Evolutionary conservation across 352 stramenopile genomes (phyloP).

Genomic region (Phytophthora fragariaefolia): DNA sequence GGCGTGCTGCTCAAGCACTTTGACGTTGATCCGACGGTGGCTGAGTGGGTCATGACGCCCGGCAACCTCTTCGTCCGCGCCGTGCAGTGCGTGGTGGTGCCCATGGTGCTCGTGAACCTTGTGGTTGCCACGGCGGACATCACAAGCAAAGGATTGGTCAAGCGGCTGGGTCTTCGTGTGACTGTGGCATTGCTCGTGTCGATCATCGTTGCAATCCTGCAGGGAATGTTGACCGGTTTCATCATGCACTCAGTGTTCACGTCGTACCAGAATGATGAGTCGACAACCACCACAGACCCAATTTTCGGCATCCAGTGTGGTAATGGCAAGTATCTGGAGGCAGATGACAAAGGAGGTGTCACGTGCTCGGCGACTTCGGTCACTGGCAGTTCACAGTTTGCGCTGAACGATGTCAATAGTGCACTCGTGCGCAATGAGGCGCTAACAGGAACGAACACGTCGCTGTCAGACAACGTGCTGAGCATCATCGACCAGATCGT

Average conservation of each 20-base stretch:
- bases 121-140: constrained; percentile 74
- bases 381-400: constrained; percentile 54
- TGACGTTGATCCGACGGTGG: constrained; percentile 46
- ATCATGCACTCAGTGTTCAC: constrained; percentile 53
- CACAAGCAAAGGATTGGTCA: constrained; percentile 54
- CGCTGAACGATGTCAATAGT: constrained; percentile 63
- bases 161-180: constrained; percentile 54
- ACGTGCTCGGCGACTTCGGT: constrained; percentile 57
- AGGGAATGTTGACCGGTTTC: constrained; percentile 68
- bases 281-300: constrained; percentile 39
- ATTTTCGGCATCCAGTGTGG: constrained; percentile 80
- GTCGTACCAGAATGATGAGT: constrained; percentile 32
- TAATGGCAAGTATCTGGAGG: constrained; percentile 73
- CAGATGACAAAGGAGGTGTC: constrained; percentile 53
- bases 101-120: constrained; percentile 83
- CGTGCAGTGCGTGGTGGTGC: constrained; percentile 80
- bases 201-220: constrained; percentile 50
- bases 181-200: constrained; percentile 51
- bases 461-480: constrained; percentile 72
- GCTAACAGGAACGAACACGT: constrained; percentile 45
- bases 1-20: constrained; percentile 65
- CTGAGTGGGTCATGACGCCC: constrained; percentile 72
- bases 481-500: constrained; percentile 66
- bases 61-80: constrained; percentile 79
- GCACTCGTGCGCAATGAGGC: constrained; percentile 56